phyloP scores from a whole-genome alignment of 2,329 filamentous ascomycete species.

The Penicillium glabrum region DNA sequence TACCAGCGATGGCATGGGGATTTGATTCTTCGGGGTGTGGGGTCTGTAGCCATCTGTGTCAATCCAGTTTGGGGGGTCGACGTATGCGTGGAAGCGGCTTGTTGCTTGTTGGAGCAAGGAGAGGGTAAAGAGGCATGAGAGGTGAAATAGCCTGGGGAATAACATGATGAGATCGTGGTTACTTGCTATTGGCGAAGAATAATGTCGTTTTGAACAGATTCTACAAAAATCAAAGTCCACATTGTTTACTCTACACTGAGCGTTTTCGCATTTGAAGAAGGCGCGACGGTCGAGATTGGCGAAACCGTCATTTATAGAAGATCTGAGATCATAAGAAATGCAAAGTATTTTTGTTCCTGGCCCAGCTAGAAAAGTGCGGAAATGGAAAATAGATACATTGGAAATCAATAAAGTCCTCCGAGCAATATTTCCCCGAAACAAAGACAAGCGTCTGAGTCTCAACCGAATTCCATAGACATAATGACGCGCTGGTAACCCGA shows the following conservation, averaged over 20 bases:
- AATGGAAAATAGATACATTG: no score
- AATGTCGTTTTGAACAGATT: not conserved
- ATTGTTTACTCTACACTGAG: not conserved
- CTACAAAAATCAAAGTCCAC: not conserved
- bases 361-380: no score
- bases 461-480: no score
- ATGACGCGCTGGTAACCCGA: no score
- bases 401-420: no score
- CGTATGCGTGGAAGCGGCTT: conserved; percentile 1
- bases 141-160: not conserved
- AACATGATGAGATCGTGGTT: conserved; percentile 2
- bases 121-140: conserved; percentile 2
- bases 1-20: conserved; percentile 33
- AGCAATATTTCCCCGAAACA: no score
- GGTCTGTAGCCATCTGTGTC: not conserved
- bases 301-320: no score
- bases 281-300: not conserved
- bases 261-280: not conserved
- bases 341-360: no score
- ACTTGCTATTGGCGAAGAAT: not conserved
- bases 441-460: no score
- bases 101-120: conserved; percentile 2
- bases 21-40: not conserved
- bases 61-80: not conserved
- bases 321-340: no score